Conservation (phyloP, 1,284 basidiomycete species). For the Fistulina hepatica region DNA sequence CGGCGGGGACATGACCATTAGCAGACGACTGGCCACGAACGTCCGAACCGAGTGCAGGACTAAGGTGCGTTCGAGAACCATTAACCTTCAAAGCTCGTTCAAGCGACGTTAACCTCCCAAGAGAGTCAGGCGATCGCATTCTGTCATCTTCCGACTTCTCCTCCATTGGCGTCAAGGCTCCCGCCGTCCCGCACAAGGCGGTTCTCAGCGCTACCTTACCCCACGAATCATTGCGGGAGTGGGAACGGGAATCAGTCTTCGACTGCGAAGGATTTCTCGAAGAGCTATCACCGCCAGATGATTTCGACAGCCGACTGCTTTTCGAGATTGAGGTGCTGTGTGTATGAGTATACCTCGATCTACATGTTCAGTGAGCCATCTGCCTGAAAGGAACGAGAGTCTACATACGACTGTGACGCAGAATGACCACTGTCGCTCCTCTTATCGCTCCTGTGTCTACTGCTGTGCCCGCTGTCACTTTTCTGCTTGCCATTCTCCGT, state of each 20-base stretch:
- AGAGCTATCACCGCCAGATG: too few relatives aligned
- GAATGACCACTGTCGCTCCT: neutral
- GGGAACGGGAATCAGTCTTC: conserved; percentile 18
- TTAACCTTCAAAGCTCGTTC: neutral
- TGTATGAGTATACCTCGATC: conserved; percentile 6
- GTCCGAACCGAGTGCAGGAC: neutral
- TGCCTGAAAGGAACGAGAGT: too few relatives aligned
- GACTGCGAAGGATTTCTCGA: too few relatives aligned
- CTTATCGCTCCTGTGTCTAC: neutral
- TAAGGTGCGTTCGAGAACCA: neutral
- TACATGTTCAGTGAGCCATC: too few relatives aligned
- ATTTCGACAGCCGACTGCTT: conserved; percentile 7
- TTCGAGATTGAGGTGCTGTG: conserved; percentile 11
- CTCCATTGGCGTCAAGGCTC: conserved; percentile 3
- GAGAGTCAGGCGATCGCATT: neutral
- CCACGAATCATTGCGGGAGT: conserved; percentile 36
- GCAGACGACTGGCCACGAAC: conserved; percentile 2
- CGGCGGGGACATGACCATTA: conserved; percentile 4
- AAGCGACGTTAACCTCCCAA: neutral
- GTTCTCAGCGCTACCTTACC: conserved; percentile 1
- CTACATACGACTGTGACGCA: neutral
- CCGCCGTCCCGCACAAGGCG: conserved; percentile 4
- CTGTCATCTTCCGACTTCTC: neutral
- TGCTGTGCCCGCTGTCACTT: conserved; percentile 1
- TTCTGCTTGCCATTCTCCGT: conserved; percentile 12